Percentiles rank a stretch among this genome's conserved stretches.
These are phyloP conservation scores for Diaporthe ilicicola DNA, from an alignment of 2,329 filamentous ascomycete species.

Conservation along the genomic window DNA sequence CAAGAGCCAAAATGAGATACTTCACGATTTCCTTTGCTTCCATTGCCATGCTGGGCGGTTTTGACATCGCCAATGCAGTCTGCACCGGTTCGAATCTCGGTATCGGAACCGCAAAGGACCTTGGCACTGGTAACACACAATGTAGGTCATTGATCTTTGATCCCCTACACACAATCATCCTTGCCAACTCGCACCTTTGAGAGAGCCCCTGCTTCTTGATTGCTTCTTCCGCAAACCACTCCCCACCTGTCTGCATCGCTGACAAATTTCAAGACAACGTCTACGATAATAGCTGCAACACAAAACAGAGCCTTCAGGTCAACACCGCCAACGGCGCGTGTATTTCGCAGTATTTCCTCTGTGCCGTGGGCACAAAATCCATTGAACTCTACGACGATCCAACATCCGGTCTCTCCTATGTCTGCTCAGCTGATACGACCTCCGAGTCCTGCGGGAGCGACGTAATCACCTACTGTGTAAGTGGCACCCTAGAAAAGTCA, in stretches of 20 bases:
- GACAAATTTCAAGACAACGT: conserved; percentile 15
- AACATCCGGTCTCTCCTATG: conserved; percentile 20
- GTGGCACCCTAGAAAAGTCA: neutral
- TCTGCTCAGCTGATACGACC: conserved; percentile 14
- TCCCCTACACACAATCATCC: too few species aligned
- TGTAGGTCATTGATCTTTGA: neutral
- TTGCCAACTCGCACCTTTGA: neutral
- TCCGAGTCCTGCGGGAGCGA: conserved; percentile 25
- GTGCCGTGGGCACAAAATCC: conserved; percentile 4
- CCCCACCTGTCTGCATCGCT: neutral
- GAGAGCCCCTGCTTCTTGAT: neutral
- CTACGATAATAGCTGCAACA: conserved; percentile 27
- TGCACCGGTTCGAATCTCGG: conserved; percentile 22
- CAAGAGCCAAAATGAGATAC: conserved; percentile 18
- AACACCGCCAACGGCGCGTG: conserved; percentile 5
- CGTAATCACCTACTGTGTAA: conserved; percentile 19
- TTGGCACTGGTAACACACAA: conserved; percentile 11
- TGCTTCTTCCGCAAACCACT: neutral
- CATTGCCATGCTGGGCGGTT: conserved; percentile 25
- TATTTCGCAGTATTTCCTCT: conserved; percentile 26
- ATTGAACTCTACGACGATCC: conserved; percentile 28
- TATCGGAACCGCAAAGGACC: conserved; percentile 8
- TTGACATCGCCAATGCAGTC: conserved; percentile 26
- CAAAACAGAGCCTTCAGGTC: conserved; percentile 13
- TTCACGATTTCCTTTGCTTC: neutral